Evolutionary conservation across 2,329 filamentous ascomycete genomes (phyloP), one percentile per base, ranked within the genome.

Genomic region (Penicillium expansum): DNA sequence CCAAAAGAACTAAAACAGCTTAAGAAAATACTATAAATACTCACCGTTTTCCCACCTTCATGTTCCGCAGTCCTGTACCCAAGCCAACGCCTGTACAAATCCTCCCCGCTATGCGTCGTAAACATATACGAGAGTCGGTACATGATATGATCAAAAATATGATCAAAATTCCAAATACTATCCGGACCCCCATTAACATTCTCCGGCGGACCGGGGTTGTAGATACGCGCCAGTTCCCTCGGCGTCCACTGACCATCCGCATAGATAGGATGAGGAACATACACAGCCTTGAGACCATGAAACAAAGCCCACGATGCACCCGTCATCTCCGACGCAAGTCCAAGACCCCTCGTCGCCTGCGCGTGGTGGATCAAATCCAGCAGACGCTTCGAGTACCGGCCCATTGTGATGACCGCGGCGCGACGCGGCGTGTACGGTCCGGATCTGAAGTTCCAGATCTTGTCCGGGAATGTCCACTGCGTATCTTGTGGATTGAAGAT

Each of bases 261-360:
- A 67, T 81, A 83, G 14, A 84, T 80, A 0, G 82, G 81, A 47
- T 84, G 82, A 0, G 82, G 82, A 2, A 79, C 80, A 65, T 87
- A 90, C 0, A 90, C 86, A 22, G 88, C 89, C 74, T 92, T 92
- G 66, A 91, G 79, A 1, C 89, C 89, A 67, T 90, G 89, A 64
- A 91, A 89, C 5, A 92, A 77, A 0, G 88, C 87, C 68, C 86
- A 82, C 0, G 82, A 83, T 0, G 87, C 82, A 1, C 88, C 88
- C 75, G 88, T 91, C 89, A 92, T 92, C 72, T 92, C 89, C 27
- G 83, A 84, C 70, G 58, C 66, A 90, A 92, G 87, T 87, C 91
- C 72, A 80, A 86, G 72, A 86, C 89, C 61, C 84, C 85, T 64
- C 83, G 79, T 29, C 82, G 80, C 72, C 80, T 86, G 44, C 67